A percentile compares a stretch with the other conserved stretches of the same genome.
Conservation (phyloP, 495 filamentous ascomycete genomes). For the Penicillium tannophilum region DNA sequence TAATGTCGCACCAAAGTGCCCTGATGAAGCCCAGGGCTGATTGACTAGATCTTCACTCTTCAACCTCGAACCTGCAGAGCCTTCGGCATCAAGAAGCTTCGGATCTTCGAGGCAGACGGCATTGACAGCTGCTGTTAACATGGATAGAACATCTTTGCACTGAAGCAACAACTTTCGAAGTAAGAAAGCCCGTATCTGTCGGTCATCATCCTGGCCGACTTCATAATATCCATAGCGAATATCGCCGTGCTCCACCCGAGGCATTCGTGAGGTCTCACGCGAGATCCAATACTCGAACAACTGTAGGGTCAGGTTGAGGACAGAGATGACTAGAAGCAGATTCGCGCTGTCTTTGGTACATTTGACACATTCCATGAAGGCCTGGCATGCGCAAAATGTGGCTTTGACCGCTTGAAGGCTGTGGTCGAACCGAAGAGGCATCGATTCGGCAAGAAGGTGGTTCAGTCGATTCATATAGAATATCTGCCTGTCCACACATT, state of each 20-base stretch:
- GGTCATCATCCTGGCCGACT: constrained; percentile 36
- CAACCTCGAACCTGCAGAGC: constrained; percentile 6
- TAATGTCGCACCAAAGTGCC: constrained; percentile 9
- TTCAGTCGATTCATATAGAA: constrained; percentile 41
- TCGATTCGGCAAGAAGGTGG: constrained; percentile 32
- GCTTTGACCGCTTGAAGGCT: constrained; percentile 40
- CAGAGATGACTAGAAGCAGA: constrained; percentile 35
- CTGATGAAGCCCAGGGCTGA: constrained; percentile 16
- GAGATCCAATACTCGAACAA: constrained; percentile 41
- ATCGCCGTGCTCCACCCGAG: constrained; percentile 23
- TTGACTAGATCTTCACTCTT: constrained; percentile 6
- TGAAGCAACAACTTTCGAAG: constrained; percentile 34
- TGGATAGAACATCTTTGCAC: constrained; percentile 32
- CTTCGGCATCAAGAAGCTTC: constrained; percentile 18
- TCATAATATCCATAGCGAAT: constrained; percentile 46
- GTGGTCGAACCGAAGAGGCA: constrained; percentile 40
- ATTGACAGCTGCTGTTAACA: constrained; percentile 29
- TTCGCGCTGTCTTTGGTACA: constrained; percentile 42
- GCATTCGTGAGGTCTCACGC: constrained; percentile 26
- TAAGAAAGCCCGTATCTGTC: constrained; percentile 36
- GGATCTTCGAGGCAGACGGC: constrained; percentile 10
- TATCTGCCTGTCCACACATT: constrained; percentile 38
- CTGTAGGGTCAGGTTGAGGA: constrained; percentile 38
- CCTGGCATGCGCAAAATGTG: constrained; percentile 36
- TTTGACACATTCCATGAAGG: constrained; percentile 39